phyloP scores from a whole-genome alignment of 331 rosid genomes.

The Prunus yedoensis region DNA sequence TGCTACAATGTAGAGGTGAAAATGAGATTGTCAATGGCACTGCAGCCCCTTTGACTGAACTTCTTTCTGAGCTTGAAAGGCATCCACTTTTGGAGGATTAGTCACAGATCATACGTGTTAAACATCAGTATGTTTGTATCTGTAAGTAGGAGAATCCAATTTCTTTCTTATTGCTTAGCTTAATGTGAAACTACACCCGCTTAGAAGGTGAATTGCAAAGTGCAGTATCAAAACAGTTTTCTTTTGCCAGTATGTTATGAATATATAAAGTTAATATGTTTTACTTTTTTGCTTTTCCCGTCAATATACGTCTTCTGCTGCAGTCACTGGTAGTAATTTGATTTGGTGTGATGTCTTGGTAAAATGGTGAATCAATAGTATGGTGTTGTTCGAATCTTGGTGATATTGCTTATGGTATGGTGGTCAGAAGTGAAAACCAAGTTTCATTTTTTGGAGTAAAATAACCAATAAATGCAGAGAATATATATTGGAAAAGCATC shows the following conservation, averaged over 20 bases:
- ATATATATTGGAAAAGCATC: neutral
- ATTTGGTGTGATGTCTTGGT: neutral
- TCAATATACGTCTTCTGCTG: neutral
- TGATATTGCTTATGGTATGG: neutral
- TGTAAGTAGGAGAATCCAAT: constrained; percentile 29
- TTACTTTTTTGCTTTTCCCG: neutral
- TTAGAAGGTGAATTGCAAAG: neutral
- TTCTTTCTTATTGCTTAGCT: constrained; percentile 20
- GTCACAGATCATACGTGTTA: constrained; percentile 7
- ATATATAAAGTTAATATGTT: neutral
- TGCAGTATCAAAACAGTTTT: neutral
- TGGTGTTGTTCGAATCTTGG: neutral
- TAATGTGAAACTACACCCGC: constrained; percentile 14
- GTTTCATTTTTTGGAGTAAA: neutral
- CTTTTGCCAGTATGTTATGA: neutral
- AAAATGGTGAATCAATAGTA: neutral
- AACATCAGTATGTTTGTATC: constrained; percentile 16
- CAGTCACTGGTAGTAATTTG: neutral
- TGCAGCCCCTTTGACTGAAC: constrained; percentile 47
- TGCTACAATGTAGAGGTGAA: constrained; percentile 64
- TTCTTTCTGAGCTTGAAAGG: constrained; percentile 65
- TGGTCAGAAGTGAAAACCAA: constrained; percentile 6
- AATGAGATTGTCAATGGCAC: constrained; percentile 49
- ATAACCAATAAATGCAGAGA: neutral
- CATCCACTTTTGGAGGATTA: constrained; percentile 70